These are phyloP conservation scores for Vickermania ingenoplastis DNA, from an alignment of 208 protist species.

Conservation along the genomic window DNA sequence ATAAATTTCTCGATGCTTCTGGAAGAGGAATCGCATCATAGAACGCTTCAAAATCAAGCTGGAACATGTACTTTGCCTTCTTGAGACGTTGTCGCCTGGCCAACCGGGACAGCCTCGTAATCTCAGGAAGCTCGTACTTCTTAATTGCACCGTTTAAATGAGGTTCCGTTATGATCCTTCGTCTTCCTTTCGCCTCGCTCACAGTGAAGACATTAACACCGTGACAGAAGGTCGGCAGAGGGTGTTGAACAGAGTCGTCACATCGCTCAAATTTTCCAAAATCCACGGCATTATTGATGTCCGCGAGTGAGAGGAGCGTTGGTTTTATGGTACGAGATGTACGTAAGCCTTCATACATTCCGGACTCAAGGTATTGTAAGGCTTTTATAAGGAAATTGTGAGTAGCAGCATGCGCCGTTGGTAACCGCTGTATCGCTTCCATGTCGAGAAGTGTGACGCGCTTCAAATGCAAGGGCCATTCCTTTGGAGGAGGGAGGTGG, in stretches of 20 bases:
- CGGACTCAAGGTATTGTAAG: background rate
- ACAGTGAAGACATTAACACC: background rate
- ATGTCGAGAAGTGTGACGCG: background rate
- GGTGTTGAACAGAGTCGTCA: background rate
- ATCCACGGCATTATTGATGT: background rate
- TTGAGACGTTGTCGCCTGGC: background rate
- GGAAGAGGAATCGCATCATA: background rate
- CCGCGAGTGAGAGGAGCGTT: background rate
- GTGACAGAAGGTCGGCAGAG: background rate
- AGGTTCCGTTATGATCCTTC: background rate
- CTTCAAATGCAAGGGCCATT: background rate
- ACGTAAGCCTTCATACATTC: background rate
- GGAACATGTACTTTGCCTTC: background rate
- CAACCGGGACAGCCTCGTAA: background rate
- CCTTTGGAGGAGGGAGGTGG: background rate
- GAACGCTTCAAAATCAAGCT: background rate
- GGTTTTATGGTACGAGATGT: background rate
- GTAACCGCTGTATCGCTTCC: background rate
- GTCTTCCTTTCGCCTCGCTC: background rate
- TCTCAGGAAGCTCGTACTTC: background rate
- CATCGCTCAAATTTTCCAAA: slow-evolving; percentile 2
- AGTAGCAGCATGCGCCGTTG: background rate
- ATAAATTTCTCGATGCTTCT: background rate
- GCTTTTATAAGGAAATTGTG: background rate
- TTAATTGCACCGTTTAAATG: background rate